These are phyloP conservation scores for Sphaerulina populicola DNA, from an alignment of 2,329 filamentous ascomycete genomes.

Conservation along the genomic window DNA sequence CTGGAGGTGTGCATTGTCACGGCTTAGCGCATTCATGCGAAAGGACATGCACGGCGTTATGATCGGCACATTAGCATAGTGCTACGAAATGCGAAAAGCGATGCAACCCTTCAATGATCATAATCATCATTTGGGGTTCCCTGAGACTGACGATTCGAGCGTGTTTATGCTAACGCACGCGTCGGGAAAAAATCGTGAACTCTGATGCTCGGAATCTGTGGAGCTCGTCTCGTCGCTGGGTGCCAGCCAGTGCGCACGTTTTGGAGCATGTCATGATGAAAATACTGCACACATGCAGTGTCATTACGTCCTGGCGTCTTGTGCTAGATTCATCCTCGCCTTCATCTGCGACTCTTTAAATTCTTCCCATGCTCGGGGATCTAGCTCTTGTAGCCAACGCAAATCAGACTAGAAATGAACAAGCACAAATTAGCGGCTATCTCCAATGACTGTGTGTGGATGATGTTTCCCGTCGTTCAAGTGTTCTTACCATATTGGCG, in stretches of 20 bases:
- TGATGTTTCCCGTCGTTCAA: no score
- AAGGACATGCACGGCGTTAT: constrained; percentile 11
- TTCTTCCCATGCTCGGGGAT: constrained; percentile 32
- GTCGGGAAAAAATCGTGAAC: background rate
- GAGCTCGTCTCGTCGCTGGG: no score
- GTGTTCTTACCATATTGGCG: constrained; percentile 52
- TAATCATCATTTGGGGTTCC: background rate
- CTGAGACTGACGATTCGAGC: no score
- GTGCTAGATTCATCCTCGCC: constrained; percentile 28
- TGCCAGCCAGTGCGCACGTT: background rate
- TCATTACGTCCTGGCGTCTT: constrained; percentile 8
- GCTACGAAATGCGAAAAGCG: constrained; percentile 11
- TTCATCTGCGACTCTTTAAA: constrained; percentile 33
- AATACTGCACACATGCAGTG: background rate
- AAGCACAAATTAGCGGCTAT: no score
- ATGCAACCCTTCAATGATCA: constrained; percentile 12
- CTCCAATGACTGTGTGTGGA: no score
- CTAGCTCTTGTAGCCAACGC: constrained; percentile 47
- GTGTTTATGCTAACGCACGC: no score
- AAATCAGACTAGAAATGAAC: constrained; percentile 39
- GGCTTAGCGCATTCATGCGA: constrained; percentile 7
- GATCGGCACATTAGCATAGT: constrained; percentile 5
- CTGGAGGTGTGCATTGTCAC: background rate
- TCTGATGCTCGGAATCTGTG: no score
- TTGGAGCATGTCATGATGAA: background rate